Percentiles rank a stretch among this genome's conserved stretches.
Conservation (phyloP, 345 rosid species). For the Pistacia vera region DNA sequence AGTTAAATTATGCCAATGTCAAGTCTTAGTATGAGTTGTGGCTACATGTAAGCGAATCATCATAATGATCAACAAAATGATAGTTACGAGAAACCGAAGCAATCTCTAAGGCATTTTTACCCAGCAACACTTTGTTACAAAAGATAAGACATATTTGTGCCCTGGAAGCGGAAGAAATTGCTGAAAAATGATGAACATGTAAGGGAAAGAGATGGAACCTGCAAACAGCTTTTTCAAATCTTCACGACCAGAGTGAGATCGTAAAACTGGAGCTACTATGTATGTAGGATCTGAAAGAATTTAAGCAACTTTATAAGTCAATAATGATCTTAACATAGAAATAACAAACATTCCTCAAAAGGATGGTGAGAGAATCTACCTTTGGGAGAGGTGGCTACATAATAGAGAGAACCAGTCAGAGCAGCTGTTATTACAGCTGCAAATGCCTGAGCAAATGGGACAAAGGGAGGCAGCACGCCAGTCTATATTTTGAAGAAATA, state of each 20-base stretch:
- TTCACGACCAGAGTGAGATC: conserved; percentile 63
- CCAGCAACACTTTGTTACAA: not conserved
- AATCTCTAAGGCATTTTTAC: not conserved
- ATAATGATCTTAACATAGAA: not conserved
- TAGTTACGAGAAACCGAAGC: not conserved
- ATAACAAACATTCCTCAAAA: not conserved
- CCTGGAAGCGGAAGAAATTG: conserved; percentile 6
- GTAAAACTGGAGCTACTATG: conserved; percentile 80
- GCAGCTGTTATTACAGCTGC: conserved; percentile 92
- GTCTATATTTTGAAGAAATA: conserved; percentile 45
- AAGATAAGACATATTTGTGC: conserved; percentile 2
- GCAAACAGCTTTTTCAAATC: conserved; percentile 87
- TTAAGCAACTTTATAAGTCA: not conserved
- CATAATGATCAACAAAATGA: not conserved
- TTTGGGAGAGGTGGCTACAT: conserved; percentile 87
- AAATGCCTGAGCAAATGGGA: conserved; percentile 96
- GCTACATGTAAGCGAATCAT: not conserved
- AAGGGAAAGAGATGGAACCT: conserved; percentile 42
- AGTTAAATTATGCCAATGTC: not conserved
- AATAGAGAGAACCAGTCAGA: conserved; percentile 91
- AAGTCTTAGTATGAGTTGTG: not conserved
- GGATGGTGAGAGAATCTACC: conserved; percentile 38
- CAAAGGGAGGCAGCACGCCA: conserved; percentile 90
- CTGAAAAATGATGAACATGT: not conserved
- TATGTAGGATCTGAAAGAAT: conserved; percentile 77